A percentile compares a stretch with the other conserved stretches of the same genome.
These are phyloP conservation scores for Phoma herbarum DNA, from an alignment of 2,329 filamentous ascomycete species.

Conservation along the genomic window DNA sequence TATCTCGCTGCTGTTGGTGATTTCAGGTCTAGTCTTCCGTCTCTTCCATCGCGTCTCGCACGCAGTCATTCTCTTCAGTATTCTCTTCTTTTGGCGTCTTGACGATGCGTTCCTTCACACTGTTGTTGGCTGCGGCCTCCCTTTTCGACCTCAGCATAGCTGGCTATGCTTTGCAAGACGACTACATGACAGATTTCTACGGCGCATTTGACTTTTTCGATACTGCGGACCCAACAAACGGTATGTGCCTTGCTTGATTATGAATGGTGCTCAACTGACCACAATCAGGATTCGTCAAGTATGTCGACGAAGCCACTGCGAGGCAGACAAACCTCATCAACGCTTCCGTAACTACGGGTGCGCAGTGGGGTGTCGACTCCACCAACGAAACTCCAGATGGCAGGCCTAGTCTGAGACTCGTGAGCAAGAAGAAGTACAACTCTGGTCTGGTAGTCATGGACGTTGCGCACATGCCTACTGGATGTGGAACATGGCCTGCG, in stretches of 20 bases:
- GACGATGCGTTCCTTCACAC: conserved; percentile 47
- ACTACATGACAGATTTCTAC: conserved; percentile 57
- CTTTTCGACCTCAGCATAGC: conserved; percentile 49
- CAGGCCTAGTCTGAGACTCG: conserved; percentile 58
- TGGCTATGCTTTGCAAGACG: conserved; percentile 53
- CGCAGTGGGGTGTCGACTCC: conserved; percentile 59
- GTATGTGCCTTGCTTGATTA: conserved; percentile 24
- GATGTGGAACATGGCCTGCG: conserved; percentile 63
- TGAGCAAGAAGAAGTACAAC: conserved; percentile 58
- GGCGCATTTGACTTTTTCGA: conserved; percentile 56
- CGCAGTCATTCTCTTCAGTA: conserved; percentile 37
- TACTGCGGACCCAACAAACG: conserved; percentile 56
- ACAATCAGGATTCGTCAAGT: conserved; percentile 50
- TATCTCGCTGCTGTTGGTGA: conserved; percentile 30
- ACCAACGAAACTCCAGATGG: conserved; percentile 50
- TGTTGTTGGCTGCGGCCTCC: conserved; percentile 45
- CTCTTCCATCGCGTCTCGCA: conserved; percentile 45
- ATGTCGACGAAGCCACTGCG: conserved; percentile 52
- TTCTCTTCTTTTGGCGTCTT: conserved; percentile 34
- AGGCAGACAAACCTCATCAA: conserved; percentile 53
- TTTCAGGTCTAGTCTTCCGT: conserved; percentile 29
- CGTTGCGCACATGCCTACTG: conserved; percentile 61
- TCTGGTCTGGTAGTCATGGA: conserved; percentile 60
- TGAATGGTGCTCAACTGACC: conserved; percentile 12
- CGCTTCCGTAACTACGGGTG: conserved; percentile 40